phyloP scores from a whole-genome alignment of 2,329 filamentous ascomycete species.

The Hortaea werneckii region DNA sequence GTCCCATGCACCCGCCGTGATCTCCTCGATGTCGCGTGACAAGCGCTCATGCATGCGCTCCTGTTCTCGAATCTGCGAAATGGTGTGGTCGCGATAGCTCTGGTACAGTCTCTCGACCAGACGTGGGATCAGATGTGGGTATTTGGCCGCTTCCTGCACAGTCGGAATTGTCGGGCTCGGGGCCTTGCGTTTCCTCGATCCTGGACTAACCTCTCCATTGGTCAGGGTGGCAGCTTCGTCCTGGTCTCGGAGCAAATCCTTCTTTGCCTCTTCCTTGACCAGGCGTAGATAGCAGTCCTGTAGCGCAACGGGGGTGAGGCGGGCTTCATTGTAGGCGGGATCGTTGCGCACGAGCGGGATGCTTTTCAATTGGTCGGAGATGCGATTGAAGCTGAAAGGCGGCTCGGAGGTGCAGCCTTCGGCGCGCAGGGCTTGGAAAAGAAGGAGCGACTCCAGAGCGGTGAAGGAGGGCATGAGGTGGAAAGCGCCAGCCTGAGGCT shows the following conservation, averaged over 20 bases:
- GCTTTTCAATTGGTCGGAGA: constrained; percentile 63
- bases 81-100: constrained; percentile 59
- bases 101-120: constrained; percentile 66
- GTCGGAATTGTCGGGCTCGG: constrained; percentile 53
- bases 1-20: constrained; percentile 53
- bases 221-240: constrained; percentile 14
- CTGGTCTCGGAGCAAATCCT: constrained; percentile 22
- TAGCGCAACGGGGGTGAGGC: constrained; percentile 68
- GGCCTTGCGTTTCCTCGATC: constrained; percentile 66
- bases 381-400: constrained; percentile 55
- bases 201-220: constrained; percentile 40
- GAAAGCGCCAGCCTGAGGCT: not conserved
- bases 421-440: constrained; percentile 68
- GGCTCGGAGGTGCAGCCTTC: constrained; percentile 52
- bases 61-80: constrained; percentile 62
- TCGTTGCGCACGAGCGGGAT: constrained; percentile 64
- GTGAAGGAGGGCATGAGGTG: constrained; percentile 52
- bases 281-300: constrained; percentile 68
- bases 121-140: constrained; percentile 57
- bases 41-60: constrained; percentile 57
- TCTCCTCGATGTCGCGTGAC: constrained; percentile 54
- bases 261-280: constrained; percentile 60
- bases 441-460: constrained; percentile 72
- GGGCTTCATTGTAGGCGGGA: constrained; percentile 59
- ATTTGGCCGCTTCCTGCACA: constrained; percentile 55